Evolutionary conservation across 78 protist genomes (phyloP), one percentile per base, ranked within the genome.

Genomic region (Tieghemostelium lacteum): DNA sequence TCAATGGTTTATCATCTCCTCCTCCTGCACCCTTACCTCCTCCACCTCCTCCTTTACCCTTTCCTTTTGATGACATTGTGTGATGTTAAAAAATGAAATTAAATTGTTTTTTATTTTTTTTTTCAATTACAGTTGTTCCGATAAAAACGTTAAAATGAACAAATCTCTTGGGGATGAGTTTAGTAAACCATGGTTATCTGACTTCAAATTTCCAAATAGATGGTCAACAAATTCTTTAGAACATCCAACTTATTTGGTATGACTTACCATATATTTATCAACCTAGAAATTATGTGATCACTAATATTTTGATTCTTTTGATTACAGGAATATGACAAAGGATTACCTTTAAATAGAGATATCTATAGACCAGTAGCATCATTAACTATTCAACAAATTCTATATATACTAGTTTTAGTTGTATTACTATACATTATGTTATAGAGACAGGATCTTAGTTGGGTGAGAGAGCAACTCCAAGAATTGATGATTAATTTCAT

Each of bases 111-210:
- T 61, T 62, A 12, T 26, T 26, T 62, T 63, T 63, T 34, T 63
- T 63, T 63, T 63, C 16, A 20, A 33, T n/a, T n/a, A n/a, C n/a
- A n/a, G n/a, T n/a, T n/a, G n/a, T n/a, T n/a, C n/a, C 20, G 31
- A 17, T 22, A n/a, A 64, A 5, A 37, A 24, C 28, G 73, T 49
- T 28, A 12, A 28, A 22, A 3, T 42, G 37, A 42, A 67, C 37
- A 16, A 24, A 40, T 67, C 28, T n/a, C 20, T 14, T 67, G 3
- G 75, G 42, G 42, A n/a, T n/a, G n/a, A n/a, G n/a, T n/a, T n/a
- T n/a, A n/a, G n/a, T n/a, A n/a, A n/a, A n/a, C n/a, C n/a, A n/a
- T 70, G 76, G 76, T 40, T 62, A 31, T 49, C 61, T 17, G 61
- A 49, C 29, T 70, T 70, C 31, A 50, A 49, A 50, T 70, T 36